phyloP scores from a whole-genome alignment of 75 land plant genomes.

The Selaginella tamariscina region DNA sequence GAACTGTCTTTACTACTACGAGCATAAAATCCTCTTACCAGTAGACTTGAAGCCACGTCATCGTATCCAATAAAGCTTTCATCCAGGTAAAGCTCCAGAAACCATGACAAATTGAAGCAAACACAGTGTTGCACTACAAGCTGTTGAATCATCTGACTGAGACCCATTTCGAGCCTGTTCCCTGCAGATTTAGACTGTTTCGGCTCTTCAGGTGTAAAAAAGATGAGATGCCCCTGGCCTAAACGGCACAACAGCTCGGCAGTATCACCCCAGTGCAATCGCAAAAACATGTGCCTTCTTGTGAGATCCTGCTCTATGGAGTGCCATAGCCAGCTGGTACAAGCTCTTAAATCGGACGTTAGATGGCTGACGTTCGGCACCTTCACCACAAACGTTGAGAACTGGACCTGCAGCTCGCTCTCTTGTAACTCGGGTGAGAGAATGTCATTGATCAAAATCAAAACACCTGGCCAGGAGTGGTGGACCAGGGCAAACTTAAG shows the following conservation, averaged over 20 bases:
- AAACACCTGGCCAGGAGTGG: slow-evolving; percentile 55
- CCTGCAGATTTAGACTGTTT: not conserved
- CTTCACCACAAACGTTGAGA: slow-evolving; percentile 23
- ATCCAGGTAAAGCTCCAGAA: slow-evolving; percentile 78
- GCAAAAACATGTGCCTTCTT: slow-evolving; percentile 53
- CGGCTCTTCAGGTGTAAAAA: slow-evolving; percentile 12
- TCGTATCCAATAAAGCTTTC: slow-evolving; percentile 48
- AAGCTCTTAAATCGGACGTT: slow-evolving; percentile 16
- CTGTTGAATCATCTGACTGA: slow-evolving; percentile 48
- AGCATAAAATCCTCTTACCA: too few relatives aligned
- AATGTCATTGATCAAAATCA: slow-evolving; percentile 49
- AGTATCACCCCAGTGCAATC: slow-evolving; percentile 53
- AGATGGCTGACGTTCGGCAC: slow-evolving; percentile 2
- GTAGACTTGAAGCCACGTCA: slow-evolving; percentile 29
- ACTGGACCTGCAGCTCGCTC: slow-evolving; percentile 44
- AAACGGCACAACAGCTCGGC: slow-evolving; percentile 50
- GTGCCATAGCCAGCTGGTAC: slow-evolving; percentile 51
- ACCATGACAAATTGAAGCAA: slow-evolving; percentile 43
- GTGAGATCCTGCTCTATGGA: slow-evolving; percentile 66
- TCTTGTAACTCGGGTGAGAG: slow-evolving; percentile 42
- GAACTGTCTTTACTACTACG: too few relatives aligned
- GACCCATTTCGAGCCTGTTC: slow-evolving; percentile 24
- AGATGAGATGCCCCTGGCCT: slow-evolving; percentile 52
- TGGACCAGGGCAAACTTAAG: slow-evolving; percentile 57
- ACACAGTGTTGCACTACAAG: slow-evolving; percentile 56